Evolutionary conservation across 768 basidiomycete genomes (phyloP).

Genomic region (Mycena maculata): DNA sequence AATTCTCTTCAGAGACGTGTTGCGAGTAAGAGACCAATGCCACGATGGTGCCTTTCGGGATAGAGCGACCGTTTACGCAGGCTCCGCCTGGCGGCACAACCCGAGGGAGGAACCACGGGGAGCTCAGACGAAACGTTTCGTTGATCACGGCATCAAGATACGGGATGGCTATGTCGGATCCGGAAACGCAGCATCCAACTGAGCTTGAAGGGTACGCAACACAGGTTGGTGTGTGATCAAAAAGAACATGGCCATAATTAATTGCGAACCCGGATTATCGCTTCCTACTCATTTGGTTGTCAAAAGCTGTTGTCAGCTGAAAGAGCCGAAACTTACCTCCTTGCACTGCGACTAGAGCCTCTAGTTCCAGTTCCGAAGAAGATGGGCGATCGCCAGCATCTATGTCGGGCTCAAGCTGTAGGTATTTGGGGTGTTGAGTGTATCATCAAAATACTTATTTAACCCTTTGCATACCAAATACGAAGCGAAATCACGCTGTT

Average conservation of each 20-base stretch:
- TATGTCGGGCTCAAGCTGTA: not conserved
- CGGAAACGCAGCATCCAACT: not conserved
- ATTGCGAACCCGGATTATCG: not conserved
- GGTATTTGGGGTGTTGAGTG: not conserved
- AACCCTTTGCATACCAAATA: not conserved
- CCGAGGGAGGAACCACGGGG: constrained; percentile 46
- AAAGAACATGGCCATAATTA: not conserved
- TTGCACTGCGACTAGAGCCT: not conserved
- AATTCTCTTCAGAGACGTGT: not conserved
- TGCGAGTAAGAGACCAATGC: not conserved
- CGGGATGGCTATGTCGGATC: not conserved
- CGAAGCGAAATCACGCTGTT: not conserved
- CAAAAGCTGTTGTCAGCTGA: not conserved
- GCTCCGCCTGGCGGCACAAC: constrained; percentile 42
- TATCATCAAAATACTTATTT: no score
- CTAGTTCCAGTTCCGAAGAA: not conserved
- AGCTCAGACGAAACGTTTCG: constrained; percentile 46
- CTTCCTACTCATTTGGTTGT: not conserved
- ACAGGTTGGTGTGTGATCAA: not conserved
- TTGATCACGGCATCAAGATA: constrained; percentile 36
- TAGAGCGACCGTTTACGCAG: constrained; percentile 40
- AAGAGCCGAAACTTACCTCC: not conserved
- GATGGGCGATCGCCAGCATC: not conserved
- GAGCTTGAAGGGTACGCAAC: not conserved
- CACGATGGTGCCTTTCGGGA: constrained; percentile 42